phyloP scores from a whole-genome alignment of 768 basidiomycete species.

The Gelatoporia subvermispora region DNA sequence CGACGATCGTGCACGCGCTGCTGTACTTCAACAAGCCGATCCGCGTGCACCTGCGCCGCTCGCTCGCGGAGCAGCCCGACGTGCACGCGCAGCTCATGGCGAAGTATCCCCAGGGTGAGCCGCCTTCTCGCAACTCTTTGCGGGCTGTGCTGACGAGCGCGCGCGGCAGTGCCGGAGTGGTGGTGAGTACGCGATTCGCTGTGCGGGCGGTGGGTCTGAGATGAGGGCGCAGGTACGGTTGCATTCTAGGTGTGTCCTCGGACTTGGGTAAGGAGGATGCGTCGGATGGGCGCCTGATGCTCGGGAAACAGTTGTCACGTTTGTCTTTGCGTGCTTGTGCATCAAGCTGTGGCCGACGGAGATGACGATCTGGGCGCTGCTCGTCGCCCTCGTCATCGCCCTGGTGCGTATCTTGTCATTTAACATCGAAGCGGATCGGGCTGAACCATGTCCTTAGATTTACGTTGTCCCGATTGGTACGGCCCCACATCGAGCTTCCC shows the following conservation, averaged over 20 bases:
- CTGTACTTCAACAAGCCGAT: conserved; percentile 41
- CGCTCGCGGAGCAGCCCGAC: conserved; percentile 44
- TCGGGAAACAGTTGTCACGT: conserved; percentile 46
- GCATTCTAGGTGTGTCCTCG: background rate
- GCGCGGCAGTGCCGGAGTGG: conserved; percentile 42
- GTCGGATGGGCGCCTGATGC: too few relatives aligned
- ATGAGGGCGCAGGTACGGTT: conserved; percentile 14
- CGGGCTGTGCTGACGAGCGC: conserved; percentile 18
- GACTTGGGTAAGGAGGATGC: too few relatives aligned
- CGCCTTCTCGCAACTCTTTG: background rate
- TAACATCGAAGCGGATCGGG: background rate
- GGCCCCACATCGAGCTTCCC: too few relatives aligned
- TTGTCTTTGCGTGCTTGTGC: conserved; percentile 55
- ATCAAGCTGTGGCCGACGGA: conserved; percentile 60
- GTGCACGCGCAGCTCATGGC: conserved; percentile 45
- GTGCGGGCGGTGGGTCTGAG: conserved; percentile 26
- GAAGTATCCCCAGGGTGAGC: conserved; percentile 14
- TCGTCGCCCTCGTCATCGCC: conserved; percentile 45
- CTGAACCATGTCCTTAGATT: conserved; percentile 27
- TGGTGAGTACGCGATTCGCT: conserved; percentile 13
- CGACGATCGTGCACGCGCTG: conserved; percentile 40
- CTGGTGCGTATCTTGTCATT: background rate
- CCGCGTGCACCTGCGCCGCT: conserved; percentile 33
- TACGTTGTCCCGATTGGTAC: conserved; percentile 63
- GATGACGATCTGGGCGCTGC: conserved; percentile 64